A percentile compares a stretch with the other conserved stretches of the same genome.
phyloP scores from a whole-genome alignment of 305 asterid genomes.

The Solanum hybrid region DNA sequence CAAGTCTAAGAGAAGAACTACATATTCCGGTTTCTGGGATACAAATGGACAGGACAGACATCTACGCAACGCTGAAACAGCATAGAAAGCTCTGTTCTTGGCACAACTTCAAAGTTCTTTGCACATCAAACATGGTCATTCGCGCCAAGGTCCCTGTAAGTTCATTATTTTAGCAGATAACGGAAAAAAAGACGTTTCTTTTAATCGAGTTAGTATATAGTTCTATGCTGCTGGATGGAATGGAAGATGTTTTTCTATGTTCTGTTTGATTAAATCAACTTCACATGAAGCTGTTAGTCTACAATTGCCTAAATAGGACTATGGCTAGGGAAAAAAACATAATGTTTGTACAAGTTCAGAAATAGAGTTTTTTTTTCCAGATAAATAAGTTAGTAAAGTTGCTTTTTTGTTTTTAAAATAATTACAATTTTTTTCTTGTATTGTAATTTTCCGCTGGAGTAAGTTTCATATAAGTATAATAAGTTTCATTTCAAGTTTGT shows the following conservation, averaged over 20 bases:
- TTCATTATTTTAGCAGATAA: neutral
- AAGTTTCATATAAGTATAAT: neutral
- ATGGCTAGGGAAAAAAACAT: neutral
- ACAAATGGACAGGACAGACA: constrained; percentile 9
- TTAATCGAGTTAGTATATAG: neutral
- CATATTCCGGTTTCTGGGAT: constrained; percentile 15
- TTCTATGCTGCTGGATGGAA: neutral
- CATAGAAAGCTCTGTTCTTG: neutral
- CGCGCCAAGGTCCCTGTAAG: neutral
- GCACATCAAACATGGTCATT: neutral
- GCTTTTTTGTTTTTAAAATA: neutral
- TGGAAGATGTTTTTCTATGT: neutral
- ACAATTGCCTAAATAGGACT: neutral
- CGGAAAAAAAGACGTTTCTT: neutral
- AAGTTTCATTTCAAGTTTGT: neutral
- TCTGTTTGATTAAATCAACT: neutral
- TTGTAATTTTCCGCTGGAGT: neutral
- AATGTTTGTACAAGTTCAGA: neutral
- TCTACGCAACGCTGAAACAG: constrained; percentile 8
- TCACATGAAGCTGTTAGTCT: neutral
- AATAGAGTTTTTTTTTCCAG: neutral
- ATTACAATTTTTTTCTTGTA: neutral
- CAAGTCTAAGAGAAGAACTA: constrained; percentile 11
- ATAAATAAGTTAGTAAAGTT: neutral
- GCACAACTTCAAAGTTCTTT: neutral